Conservation (phyloP, 305 asterid genomes). For the Fraxinus sp. region DNA sequence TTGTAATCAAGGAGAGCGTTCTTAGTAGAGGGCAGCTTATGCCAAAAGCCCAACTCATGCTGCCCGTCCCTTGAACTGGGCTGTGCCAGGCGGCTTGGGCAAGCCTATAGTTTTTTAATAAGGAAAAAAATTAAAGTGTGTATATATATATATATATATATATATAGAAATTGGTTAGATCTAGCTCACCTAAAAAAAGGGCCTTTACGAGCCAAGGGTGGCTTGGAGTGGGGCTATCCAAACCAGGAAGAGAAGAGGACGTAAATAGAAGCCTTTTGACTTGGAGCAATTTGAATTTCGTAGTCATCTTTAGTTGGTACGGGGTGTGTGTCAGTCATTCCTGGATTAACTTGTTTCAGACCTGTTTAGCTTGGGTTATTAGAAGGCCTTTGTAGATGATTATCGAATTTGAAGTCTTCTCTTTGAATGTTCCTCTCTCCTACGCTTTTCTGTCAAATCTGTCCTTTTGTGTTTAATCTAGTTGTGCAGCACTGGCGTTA, state of each 20-base stretch:
- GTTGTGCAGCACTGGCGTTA: neutral
- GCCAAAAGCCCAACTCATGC: neutral
- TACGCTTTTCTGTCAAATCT: neutral
- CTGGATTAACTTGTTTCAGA: neutral
- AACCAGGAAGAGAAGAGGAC: neutral
- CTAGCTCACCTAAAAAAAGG: neutral
- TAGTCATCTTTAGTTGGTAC: neutral
- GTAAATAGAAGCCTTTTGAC: neutral
- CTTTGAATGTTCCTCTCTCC: neutral
- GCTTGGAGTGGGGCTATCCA: neutral
- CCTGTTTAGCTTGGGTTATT: neutral
- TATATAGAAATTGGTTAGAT: neutral
- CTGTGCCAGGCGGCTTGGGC: neutral
- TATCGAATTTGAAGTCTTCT: neutral
- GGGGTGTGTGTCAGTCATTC: neutral
- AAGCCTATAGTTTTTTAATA: neutral
- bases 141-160: neutral
- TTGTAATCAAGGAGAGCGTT: neutral
- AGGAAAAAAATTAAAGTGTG: neutral
- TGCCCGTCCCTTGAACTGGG: neutral
- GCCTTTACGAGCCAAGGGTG: neutral
- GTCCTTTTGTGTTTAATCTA: neutral
- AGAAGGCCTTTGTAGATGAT: neutral
- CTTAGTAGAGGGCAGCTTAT: neutral
- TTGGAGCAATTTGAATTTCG: neutral